phyloP scores from a whole-genome alignment of 179 eudicot genomes.

The Gypsophila paniculata region DNA sequence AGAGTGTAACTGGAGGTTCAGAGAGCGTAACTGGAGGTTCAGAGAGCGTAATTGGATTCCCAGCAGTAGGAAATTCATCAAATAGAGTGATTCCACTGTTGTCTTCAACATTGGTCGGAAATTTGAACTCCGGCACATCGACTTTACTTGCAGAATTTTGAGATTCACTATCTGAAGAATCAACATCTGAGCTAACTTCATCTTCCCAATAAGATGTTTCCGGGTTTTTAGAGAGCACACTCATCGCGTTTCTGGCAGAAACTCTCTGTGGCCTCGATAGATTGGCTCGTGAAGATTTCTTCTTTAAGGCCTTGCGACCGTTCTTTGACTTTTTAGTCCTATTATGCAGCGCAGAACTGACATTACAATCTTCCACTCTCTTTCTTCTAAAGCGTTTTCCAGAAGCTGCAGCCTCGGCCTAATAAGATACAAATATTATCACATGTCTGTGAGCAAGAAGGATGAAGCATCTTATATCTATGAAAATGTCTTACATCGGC shows the following conservation, averaged over 20 bases:
- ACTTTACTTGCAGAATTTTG: slow-evolving; percentile 40
- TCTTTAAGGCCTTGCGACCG: slow-evolving; percentile 40
- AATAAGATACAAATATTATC: slow-evolving; percentile 20
- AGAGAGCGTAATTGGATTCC: slow-evolving; percentile 30
- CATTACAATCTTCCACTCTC: slow-evolving; percentile 59
- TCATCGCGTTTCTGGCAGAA: slow-evolving; percentile 82
- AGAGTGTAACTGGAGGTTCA: slow-evolving; percentile 34
- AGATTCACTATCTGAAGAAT: slow-evolving; percentile 60
- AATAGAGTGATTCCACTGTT: slow-evolving; percentile 39
- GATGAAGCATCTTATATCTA: slow-evolving; percentile 16
- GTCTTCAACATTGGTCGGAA: slow-evolving; percentile 14
- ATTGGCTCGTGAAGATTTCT: slow-evolving; percentile 49
- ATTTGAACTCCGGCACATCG: slow-evolving; percentile 46
- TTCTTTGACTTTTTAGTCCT: slow-evolving; percentile 40
- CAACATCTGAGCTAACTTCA: slow-evolving; percentile 39
- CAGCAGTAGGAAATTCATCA: slow-evolving; percentile 36
- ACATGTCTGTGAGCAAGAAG: background rate
- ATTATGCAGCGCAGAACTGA: slow-evolving; percentile 29
- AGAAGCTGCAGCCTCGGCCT: slow-evolving; percentile 69
- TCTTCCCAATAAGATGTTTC: slow-evolving; percentile 53
- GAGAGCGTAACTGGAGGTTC: slow-evolving; percentile 35
- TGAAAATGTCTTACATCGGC: slow-evolving; percentile 39
- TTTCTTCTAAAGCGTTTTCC: slow-evolving; percentile 83
- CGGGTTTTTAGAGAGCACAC: slow-evolving; percentile 50
- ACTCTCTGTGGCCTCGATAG: slow-evolving; percentile 71